Base-by-base conservation (phyloP, 257 asterid species). In the Catharanthus roseus region DNA sequence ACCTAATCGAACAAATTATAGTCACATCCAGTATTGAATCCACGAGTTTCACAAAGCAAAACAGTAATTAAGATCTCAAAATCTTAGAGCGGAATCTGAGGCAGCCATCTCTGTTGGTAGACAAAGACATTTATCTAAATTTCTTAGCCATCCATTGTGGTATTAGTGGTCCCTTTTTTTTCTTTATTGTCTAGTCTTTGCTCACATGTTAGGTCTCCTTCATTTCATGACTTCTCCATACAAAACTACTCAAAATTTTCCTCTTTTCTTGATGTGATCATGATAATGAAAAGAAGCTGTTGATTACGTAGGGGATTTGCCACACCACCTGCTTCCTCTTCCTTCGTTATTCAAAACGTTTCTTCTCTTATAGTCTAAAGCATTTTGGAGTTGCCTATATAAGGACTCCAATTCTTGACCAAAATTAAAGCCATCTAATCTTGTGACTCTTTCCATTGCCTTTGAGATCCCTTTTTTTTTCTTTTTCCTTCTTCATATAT, bases 201-300 rank as follows among this genome's bases (percentile, higher is more conserved):
- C 11, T 67, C 77, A 66, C 72, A 74, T 66, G 72, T 55, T 66
- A 54, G 72, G 77, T 74, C n/a, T 50, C 72, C 61, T 74, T 73
- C 49, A 54, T 65, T 60, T 54, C 77, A 65, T n/a, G n/a, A n/a
- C 24, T 29, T 54, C 47, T 21, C 29, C 4, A 21, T 55, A n/a
- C n/a, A n/a, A n/a, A 38, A 41, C 62, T 72, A 12, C 56, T 64
- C 64, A 23, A 33, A 18, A 51, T 50, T 3, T 16, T 10, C 67
- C 21, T 18, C 23, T 41, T 67, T 45, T 6, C 36, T 67, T 33
- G 68, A 61, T 68, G 41, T 18, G 75, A 68, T 42, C 47, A 10
- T 65, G 47, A 54, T 56, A 36, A 65, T 47, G 53, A 26, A 61
- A 19, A n/a, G 49, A 68, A 64, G 26, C 65, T 61, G n/a, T n/a